Evolutionary conservation across 1,284 basidiomycete genomes (phyloP).

Genomic region (Sanghuangporus sanghuang): DNA sequence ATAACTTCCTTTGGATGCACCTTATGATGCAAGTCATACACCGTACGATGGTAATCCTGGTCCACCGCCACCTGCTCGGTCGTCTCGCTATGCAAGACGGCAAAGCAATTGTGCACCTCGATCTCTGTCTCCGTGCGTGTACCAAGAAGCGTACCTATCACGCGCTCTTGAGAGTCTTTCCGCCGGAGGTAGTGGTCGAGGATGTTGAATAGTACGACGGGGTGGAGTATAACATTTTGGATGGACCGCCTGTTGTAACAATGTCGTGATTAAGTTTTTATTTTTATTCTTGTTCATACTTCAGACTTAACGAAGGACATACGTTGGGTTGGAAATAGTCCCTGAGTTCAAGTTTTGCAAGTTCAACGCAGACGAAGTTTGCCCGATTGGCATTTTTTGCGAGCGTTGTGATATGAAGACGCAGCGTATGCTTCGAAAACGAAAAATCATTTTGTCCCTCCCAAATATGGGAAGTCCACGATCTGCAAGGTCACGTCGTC

Average conservation of each 20-base stretch:
- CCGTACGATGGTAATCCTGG: conserved; percentile 92
- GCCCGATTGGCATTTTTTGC: conserved; percentile 59
- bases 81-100: conserved; percentile 89
- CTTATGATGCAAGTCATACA: conserved; percentile 88
- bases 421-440: conserved; percentile 8
- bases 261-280: neutral
- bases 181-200: conserved; percentile 96
- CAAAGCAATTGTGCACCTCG: conserved; percentile 78
- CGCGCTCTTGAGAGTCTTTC: conserved; percentile 76
- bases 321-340: conserved; percentile 32
- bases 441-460: conserved; percentile 30
- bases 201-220: conserved; percentile 92
- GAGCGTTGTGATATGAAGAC: neutral
- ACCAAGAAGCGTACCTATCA: conserved; percentile 95
- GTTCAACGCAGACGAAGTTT: conserved; percentile 63
- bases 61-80: conserved; percentile 91
- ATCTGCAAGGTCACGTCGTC: neutral
- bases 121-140: conserved; percentile 70
- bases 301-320: conserved; percentile 9
- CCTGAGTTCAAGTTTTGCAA: conserved; percentile 42
- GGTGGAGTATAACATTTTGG: conserved; percentile 78
- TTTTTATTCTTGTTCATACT: neutral
- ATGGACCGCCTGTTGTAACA: conserved; percentile 51
- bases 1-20: conserved; percentile 84
- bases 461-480: conserved; percentile 27